phyloP scores from a whole-genome alignment of 208 protist genomes.

The Wallacemonas sp. region DNA sequence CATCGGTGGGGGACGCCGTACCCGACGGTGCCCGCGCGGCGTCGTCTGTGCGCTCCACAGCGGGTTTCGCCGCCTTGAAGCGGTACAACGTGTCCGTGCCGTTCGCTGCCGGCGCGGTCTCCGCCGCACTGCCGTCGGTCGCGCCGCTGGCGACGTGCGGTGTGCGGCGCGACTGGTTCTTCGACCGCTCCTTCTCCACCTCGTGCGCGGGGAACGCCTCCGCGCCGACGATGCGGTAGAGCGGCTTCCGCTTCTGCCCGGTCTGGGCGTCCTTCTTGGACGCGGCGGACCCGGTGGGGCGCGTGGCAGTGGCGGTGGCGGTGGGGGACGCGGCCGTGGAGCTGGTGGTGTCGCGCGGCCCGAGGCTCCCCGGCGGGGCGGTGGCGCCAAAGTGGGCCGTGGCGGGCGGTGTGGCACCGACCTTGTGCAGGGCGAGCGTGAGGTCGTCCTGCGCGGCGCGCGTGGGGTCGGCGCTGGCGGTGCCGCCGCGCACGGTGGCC shows the following conservation, averaged over 20 bases:
- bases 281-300: not conserved
- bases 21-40: too few species aligned
- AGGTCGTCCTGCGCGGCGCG: constrained; percentile 1
- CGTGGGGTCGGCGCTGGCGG: not conserved
- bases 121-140: not conserved
- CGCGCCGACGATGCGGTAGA: constrained; percentile 5
- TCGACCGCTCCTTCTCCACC: constrained; percentile 2
- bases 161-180: not conserved
- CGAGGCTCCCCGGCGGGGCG: not conserved
- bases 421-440: not conserved
- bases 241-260: not conserved
- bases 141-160: not conserved
- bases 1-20: too few species aligned
- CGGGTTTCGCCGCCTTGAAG: not conserved
- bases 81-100: not conserved
- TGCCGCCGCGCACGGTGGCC: not conserved
- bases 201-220: constrained; percentile 13
- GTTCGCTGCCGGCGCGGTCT: not conserved
- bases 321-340: not conserved
- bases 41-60: not conserved
- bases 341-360: not conserved
- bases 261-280: not conserved
- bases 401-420: not conserved
- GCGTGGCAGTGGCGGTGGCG: not conserved
- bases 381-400: not conserved